These are phyloP conservation scores for Neurospora sp. DNA, from an alignment of 495 filamentous ascomycete species.

Conservation along the genomic window DNA sequence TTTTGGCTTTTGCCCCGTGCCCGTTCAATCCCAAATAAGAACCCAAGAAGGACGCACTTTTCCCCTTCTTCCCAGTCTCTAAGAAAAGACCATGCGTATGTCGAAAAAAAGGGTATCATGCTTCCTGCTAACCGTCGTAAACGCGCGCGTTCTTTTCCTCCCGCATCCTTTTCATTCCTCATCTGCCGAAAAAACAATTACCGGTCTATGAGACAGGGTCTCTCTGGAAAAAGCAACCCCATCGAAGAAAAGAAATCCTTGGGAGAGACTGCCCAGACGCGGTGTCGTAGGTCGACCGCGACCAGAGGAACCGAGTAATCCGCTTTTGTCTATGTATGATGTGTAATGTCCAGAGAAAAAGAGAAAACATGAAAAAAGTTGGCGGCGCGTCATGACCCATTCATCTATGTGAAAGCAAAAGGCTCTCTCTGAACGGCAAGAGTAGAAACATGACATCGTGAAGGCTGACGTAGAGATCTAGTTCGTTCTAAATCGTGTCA, in stretches of 20 bases:
- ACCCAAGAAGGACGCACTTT: conserved; percentile 14
- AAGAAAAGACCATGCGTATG: conserved; percentile 8
- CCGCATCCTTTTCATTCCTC: conserved; percentile 13
- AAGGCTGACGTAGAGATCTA: conserved; percentile 23
- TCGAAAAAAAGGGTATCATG: conserved; percentile 30
- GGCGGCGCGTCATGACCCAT: conserved; percentile 29
- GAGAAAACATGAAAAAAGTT: conserved; percentile 20
- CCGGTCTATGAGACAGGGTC: conserved; percentile 30
- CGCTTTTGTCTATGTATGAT: conserved; percentile 50
- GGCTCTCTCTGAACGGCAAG: conserved; percentile 30
- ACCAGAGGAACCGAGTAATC: conserved; percentile 45
- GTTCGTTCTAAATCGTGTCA: conserved; percentile 21
- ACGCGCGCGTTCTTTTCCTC: conserved; percentile 18
- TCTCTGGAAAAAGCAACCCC: conserved; percentile 19
- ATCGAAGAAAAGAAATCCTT: conserved; percentile 15
- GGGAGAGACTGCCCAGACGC: conserved; percentile 13
- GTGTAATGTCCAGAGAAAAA: conserved; percentile 25
- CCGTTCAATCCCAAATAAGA: conserved; percentile 14
- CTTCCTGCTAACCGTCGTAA: conserved; percentile 14
- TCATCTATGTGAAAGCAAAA: conserved; percentile 32
- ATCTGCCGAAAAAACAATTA: conserved; percentile 35
- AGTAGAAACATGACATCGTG: conserved; percentile 32
- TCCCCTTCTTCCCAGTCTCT: conserved; percentile 11
- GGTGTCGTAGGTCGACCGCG: conserved; percentile 20
- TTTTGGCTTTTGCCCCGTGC: conserved; percentile 17